Evolutionary conservation across 768 basidiomycete genomes (phyloP), one percentile per base, ranked within the genome.

Genomic region (Kwoniella botswanensis): DNA sequence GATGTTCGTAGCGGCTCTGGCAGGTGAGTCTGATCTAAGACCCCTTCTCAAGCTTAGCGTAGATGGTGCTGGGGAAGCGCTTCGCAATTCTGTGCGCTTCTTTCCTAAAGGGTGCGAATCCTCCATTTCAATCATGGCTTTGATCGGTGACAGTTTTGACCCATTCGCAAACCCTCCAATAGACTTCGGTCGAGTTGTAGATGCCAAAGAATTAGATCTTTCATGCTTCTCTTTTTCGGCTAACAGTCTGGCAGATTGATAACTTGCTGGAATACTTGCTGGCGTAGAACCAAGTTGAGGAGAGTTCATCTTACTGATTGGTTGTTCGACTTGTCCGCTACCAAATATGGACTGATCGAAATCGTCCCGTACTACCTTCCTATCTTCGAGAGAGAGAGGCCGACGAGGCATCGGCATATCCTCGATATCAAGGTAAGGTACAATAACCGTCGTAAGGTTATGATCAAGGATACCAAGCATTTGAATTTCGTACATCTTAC

Each of bases 401-500:
- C 70, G 52, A 7, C 68, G 59, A 18, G 76, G 68, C 46, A 65
- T 59, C 0, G 70, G 62, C n/a, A 59, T 50, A 46, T 78, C 79
- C 22, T 77, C 72, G 9, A 71, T 68, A 41, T 81, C 78, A 18
- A 83, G 71, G 12, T 79, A 64, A 1, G 95, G 94, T 13, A 97
- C 89, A 72, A 92, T 91, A 70, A 97, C 94, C 4, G 93, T 90
- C 22, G 93, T 89, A 41, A 97, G 90, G 75, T 96, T 94, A 75
- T 95, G 92, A 74, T 94, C 94, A 55, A 96, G 86, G 10, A 96
- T 85, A 6, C 95, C 95, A 1, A 97, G 88, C 92, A 93, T 95
- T 79, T 97, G 92, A 50, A 97, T 93, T 79, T 95, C 93, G 77
- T 94, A 93, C 93, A 97, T 96, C 85, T 93, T 93, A n/a, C 92